These are phyloP conservation scores for Platanthera zijinensis DNA, from an alignment of 106 monocot species.

Conservation along the genomic window DNA sequence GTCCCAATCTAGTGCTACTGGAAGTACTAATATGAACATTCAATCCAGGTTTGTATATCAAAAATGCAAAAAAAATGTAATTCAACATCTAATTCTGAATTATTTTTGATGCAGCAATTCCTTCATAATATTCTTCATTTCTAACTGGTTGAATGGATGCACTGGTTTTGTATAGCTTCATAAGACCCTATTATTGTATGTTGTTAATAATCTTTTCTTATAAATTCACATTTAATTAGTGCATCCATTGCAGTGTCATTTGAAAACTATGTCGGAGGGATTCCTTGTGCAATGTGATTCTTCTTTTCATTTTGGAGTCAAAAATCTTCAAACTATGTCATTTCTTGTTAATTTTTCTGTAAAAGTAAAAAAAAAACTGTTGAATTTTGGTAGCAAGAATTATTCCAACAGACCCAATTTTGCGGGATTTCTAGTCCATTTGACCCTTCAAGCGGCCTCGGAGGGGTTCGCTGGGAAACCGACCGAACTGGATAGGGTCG, in stretches of 20 bases:
- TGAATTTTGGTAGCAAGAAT: neutral
- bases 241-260: neutral
- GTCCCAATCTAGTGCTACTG: conserved; percentile 82
- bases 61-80: no score
- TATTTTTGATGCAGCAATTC: neutral
- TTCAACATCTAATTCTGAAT: neutral
- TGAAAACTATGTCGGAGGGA: neutral
- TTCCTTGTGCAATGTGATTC: neutral
- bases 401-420: no score
- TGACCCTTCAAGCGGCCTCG: neutral
- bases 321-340: neutral
- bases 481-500: neutral
- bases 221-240: neutral
- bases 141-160: neutral
- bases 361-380: neutral
- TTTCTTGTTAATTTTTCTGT: neutral
- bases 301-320: neutral
- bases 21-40: conserved; percentile 96
- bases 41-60: conserved; percentile 67
- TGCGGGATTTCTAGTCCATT: neutral
- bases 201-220: neutral
- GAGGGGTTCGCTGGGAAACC: neutral
- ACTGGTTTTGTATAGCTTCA: neutral
- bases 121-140: neutral
- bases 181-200: neutral